Base-by-base conservation (phyloP, 2,329 filamentous ascomycete genomes). In the Neonectria hederae region DNA sequence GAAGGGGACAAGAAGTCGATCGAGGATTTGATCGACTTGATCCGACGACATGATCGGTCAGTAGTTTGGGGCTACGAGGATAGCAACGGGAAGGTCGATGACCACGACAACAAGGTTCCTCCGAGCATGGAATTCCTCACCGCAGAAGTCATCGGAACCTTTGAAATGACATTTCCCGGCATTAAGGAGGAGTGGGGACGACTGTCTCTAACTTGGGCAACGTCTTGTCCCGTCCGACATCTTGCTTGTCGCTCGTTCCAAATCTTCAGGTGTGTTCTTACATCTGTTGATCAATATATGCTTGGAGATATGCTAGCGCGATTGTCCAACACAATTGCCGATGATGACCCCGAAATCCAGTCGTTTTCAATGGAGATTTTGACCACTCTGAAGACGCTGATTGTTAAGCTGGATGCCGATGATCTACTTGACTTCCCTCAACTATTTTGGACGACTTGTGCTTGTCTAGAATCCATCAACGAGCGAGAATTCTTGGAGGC, bases 291-390 rank as follows among this genome's bases (percentile, higher is more conserved):
- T 75, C 94, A 97, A 70, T 86, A 90, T 62, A 99, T 98, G 95
- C 86, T 99, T 17, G 94, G 93, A 2, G 96, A 99, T 74, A 99
- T 99, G 94, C 88, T 99, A 22, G 94, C 92, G 13, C 87, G 97
- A 51, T 84, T 99, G 32, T 98, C 95, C 2, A 99, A 98, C 77
- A 99, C 96, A 0, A 96, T 99, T 72, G 94, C 97, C 0, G 95
- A 98, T 69, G 94, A 97, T 71, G 93, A 97, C 74, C 87, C 90
- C 0, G 95, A 98, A 79, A 97, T 97, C 58, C 93, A 97, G 74
- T 95, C 94, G 0, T 99, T 99, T 74, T 97, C 96, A 0, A 95
- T 98, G 90, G 97, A 99, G 76, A 98, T 99, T 62, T 80, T 99
- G 57, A 97, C 94, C 0, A 99, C 97, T 0, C 79, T 99, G 55